Conservation (phyloP, 306 rosid species). For the Quercus robur region DNA sequence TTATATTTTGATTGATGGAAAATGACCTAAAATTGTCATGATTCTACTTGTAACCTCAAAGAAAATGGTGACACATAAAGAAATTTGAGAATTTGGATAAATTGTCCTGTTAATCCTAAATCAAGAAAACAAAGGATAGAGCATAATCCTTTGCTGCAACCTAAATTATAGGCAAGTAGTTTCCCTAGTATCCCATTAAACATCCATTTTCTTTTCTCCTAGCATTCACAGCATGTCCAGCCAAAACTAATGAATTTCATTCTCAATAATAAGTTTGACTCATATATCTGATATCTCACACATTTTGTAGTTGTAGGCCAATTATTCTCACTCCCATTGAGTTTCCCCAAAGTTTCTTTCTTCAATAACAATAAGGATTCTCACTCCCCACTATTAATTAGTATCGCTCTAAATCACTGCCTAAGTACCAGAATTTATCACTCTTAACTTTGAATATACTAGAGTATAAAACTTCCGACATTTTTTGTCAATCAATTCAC, state of each 20-base stretch:
- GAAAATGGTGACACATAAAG: neutral
- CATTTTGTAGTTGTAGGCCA: neutral
- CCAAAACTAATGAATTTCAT: neutral
- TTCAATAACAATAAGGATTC: neutral
- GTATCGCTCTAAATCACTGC: neutral
- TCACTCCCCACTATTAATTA: neutral
- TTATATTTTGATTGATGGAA: neutral
- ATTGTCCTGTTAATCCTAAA: neutral
- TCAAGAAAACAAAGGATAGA: neutral
- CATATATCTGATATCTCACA: neutral
- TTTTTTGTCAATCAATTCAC: neutral
- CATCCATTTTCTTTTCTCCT: neutral
- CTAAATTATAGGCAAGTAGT: neutral
- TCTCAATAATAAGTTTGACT: neutral
- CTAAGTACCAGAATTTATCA: neutral
- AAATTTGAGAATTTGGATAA: neutral
- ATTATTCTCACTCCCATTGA: neutral
- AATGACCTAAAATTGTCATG: slow-evolving; percentile 1
- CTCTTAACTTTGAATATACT: neutral
- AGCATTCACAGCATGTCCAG: neutral
- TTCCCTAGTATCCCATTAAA: neutral
- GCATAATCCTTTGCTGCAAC: neutral
- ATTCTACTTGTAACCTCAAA: neutral
- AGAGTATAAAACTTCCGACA: neutral
- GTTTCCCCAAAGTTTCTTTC: neutral